phyloP scores from a whole-genome alignment of 2,329 filamentous ascomycete species.

The Phyllosticta citribraziliensis region DNA sequence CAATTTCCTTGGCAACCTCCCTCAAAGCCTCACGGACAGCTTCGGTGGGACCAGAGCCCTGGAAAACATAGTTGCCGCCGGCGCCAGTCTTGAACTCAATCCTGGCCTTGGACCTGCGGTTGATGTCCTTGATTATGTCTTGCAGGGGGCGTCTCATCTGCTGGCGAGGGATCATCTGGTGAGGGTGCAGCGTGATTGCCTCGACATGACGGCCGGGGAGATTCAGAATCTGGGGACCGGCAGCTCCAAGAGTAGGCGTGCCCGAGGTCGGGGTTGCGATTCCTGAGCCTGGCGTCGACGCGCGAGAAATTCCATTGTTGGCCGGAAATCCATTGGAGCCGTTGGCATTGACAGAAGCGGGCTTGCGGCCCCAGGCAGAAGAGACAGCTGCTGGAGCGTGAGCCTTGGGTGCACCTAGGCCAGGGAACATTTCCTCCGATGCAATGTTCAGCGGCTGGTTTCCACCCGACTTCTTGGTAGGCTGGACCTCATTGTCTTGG shows the following conservation, averaged over 20 bases:
- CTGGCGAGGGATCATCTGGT: constrained; percentile 63
- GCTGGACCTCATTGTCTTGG: constrained; percentile 30
- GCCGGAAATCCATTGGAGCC: constrained; percentile 45
- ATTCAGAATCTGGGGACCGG: constrained; percentile 51
- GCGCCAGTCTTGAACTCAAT: constrained; percentile 68
- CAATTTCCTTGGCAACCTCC: constrained; percentile 80
- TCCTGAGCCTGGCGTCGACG: constrained; percentile 55
- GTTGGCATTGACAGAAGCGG: constrained; percentile 37
- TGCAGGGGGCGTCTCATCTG: constrained; percentile 77
- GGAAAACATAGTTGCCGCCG: constrained; percentile 66
- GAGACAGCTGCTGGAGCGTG: constrained; percentile 49
- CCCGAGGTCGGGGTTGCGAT: constrained; percentile 39
- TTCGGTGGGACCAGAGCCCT: constrained; percentile 74
- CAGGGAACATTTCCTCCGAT: constrained; percentile 89
- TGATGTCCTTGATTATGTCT: constrained; percentile 85
- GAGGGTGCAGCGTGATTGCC: constrained; percentile 60
- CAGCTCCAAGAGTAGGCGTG: constrained; percentile 27
- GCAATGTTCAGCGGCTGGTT: constrained; percentile 58
- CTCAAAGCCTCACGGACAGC: constrained; percentile 80
- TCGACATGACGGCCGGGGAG: constrained; percentile 79
- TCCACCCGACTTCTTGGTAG: constrained; percentile 22
- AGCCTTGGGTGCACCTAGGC: constrained; percentile 66
- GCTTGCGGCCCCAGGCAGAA: constrained; percentile 69
- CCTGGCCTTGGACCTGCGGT: constrained; percentile 79
- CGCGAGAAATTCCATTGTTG: constrained; percentile 43